Evolutionary conservation across 805 yeast genomes (phyloP).

Genomic region (Kodamaea restingae): DNA sequence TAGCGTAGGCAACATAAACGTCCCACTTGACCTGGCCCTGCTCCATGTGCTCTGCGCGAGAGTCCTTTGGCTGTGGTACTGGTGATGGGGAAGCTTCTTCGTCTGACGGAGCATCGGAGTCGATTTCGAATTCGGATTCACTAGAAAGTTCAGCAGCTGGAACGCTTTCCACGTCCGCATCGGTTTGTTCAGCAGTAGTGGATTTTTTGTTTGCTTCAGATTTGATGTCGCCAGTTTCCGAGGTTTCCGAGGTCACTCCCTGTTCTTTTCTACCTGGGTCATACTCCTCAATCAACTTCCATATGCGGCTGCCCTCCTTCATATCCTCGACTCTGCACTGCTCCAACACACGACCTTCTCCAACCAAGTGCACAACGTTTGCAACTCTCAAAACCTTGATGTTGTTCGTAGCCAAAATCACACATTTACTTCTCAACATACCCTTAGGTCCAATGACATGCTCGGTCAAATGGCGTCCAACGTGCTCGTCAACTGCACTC

Average conservation of each 20-base stretch:
- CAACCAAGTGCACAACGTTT: slow-evolving; percentile 61
- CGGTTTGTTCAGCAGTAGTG: no score
- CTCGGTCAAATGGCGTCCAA: slow-evolving; percentile 78
- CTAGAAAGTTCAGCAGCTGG: slow-evolving; percentile 29
- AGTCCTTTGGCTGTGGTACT: slow-evolving; percentile 33
- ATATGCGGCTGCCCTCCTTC: slow-evolving; percentile 45
- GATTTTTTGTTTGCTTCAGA: neutral
- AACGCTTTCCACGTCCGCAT: no score
- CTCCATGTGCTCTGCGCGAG: slow-evolving; percentile 73
- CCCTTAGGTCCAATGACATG: slow-evolving; percentile 83
- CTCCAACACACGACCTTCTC: slow-evolving; percentile 64
- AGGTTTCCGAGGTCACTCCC: no score
- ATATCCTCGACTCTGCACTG: slow-evolving; percentile 59
- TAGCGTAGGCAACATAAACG: slow-evolving; percentile 78
- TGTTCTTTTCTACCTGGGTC: slow-evolving; percentile 21
- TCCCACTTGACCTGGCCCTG: slow-evolving; percentile 92
- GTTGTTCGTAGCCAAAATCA: slow-evolving; percentile 80
- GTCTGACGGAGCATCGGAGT: slow-evolving; percentile 12
- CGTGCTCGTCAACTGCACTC: slow-evolving; percentile 97
- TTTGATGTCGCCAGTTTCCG: neutral
- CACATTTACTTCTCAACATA: slow-evolving; percentile 67
- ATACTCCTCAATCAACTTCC: slow-evolving; percentile 55
- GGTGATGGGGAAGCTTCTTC: neutral
- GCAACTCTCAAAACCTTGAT: slow-evolving; percentile 79
- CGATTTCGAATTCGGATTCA: slow-evolving; percentile 42